Base-by-base conservation (phyloP, 2,329 filamentous ascomycete genomes). In the Colletotrichum abscissum region DNA sequence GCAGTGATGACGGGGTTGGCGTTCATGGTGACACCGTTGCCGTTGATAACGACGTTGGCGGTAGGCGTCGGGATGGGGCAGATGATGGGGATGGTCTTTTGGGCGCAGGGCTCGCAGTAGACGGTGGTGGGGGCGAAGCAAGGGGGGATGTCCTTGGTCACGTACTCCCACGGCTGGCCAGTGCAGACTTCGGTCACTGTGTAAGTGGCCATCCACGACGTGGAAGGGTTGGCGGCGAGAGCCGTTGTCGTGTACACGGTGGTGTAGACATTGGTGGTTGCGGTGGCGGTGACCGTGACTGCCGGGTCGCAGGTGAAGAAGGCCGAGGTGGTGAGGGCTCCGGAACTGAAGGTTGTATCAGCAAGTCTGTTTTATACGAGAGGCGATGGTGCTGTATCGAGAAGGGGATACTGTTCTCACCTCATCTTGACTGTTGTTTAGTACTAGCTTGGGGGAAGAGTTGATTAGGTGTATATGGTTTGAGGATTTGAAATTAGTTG, bases 171-270 rank as follows among this genome's bases (percentile, higher is more conserved):
- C 58, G 76, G 77, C 71, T 78, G 75, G 63, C 82, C 82, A 14
- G 76, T 73, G 76, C 81, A 82, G 33, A 79, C 79, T 77, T 85
- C 80, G 9, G 76, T 78, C 76, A 86, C 76, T 64, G 83, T 86
- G 79, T 85, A 86, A 38, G 82, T 83, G 42, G 84, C 83, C 49
- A 79, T 69, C 83, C 84, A 85, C 59, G 76, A 71, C 74, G 80
- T 77, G n/a, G 80, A 83, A 69, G 80, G 76, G 76, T 82, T 82
- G 66, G 83, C 83, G 11, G 84, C 84, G 33, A 78, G 78, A 28
- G 80, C 75, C 54, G 80, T 79, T 35, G 82, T 82, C 75, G 79
- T 78, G 78, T 85, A 86, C 55, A 81, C 76, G 7, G 81, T 84
- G 42, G 82, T 84, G 75, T 79, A 83, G 62, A 77, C 60, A 30